Conservation (phyloP, 106 monocot genomes). For the Dioscorea dumetorum region DNA sequence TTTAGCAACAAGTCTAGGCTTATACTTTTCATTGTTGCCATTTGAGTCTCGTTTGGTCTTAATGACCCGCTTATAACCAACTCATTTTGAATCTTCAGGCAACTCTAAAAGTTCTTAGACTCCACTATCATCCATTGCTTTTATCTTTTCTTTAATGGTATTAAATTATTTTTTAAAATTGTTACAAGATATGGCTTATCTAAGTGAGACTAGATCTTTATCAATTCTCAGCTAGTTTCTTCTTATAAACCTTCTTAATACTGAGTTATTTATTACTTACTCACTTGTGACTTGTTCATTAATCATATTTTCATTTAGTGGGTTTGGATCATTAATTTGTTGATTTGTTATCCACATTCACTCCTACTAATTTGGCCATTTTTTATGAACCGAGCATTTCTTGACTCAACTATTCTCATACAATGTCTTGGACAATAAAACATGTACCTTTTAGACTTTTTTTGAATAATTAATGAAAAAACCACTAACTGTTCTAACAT, state of each 20-base stretch:
- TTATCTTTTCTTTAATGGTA: neutral
- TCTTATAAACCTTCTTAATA: neutral
- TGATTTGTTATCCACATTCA: no score
- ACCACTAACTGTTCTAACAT: no score
- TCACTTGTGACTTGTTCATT: neutral
- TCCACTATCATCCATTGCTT: neutral
- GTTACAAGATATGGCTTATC: neutral
- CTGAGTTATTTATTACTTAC: neutral
- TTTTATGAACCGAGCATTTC: no score
- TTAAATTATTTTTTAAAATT: neutral
- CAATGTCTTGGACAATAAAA: no score
- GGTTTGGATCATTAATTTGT: no score
- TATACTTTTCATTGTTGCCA: conserved; percentile 5
- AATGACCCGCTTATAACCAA: conserved; percentile 3
- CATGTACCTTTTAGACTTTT: no score
- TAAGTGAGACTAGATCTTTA: neutral
- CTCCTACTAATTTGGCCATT: no score
- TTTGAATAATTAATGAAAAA: no score
- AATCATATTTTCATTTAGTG: no score
- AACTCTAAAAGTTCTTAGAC: neutral
- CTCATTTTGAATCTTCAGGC: neutral
- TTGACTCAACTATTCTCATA: no score
- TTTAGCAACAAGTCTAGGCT: conserved; percentile 3
- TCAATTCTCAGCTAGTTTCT: neutral
- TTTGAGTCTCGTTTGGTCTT: neutral